A percentile compares a stretch with the other conserved stretches of the same genome.
Evolutionary conservation across 78 protist genomes (phyloP).

Genomic region (Dictyostelium firmibasis): DNA sequence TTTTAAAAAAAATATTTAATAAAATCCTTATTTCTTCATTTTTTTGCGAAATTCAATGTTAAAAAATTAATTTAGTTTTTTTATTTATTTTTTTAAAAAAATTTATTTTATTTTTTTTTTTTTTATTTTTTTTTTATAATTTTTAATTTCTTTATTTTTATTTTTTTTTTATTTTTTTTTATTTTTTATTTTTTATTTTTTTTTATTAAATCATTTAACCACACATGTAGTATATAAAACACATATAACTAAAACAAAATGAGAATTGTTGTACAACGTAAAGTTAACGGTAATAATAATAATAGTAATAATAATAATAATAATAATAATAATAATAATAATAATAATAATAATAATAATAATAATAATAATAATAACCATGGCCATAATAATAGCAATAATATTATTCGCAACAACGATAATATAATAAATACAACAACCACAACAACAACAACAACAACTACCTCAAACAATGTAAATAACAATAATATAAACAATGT

Average conservation of each 20-base stretch:
- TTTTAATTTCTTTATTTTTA: not conserved
- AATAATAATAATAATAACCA: constrained; percentile 15
- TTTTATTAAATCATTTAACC: not conserved
- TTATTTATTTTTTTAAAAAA: not conserved
- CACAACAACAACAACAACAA: not conserved
- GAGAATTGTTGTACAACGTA: constrained; percentile 66
- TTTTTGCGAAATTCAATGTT: too few relatives aligned
- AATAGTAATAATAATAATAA: constrained; percentile 13
- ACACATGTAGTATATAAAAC: not conserved
- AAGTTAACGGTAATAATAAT: constrained; percentile 29
- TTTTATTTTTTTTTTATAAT: not conserved
- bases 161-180: not conserved
- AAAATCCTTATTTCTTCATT: too few relatives aligned
- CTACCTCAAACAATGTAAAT: not conserved
- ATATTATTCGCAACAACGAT: not conserved
- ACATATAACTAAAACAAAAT: not conserved
- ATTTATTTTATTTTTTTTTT: not conserved
- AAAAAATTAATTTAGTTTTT: not conserved
- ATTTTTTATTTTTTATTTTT: not conserved
- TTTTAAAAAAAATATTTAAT: too few relatives aligned
- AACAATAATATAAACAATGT: not conserved
- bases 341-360: not conserved
- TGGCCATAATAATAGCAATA: not conserved
- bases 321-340: constrained; percentile 21
- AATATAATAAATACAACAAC: not conserved